Evolutionary conservation across 208 protist species (phyloP).

Genomic region (Leishmania tropica): DNA sequence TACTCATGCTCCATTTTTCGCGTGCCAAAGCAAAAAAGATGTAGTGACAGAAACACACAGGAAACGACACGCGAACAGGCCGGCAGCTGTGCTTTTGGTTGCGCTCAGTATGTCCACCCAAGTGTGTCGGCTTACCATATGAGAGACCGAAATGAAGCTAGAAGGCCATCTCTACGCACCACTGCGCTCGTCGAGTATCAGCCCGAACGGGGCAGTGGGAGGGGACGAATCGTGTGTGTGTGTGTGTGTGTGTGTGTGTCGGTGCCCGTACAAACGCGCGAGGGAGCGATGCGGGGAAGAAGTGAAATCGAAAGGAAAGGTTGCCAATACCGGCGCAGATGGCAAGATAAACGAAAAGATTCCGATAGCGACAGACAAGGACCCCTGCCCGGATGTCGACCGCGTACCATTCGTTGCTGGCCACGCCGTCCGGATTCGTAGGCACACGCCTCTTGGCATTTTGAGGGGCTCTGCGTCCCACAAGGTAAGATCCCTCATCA

Average conservation of each 20-base stretch:
- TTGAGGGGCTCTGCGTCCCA: not conserved
- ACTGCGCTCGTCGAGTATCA: not conserved
- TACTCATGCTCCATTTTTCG: not conserved
- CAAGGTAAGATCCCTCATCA: not conserved
- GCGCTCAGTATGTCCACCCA: not conserved
- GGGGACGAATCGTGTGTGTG: not conserved
- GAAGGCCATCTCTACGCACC: not conserved
- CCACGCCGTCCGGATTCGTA: not conserved
- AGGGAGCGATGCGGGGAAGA: not conserved
- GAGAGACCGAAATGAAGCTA: not conserved
- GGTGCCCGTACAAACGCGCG: not conserved
- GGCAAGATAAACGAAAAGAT: not conserved
- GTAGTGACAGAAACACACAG: not conserved
- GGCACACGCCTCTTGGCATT: not conserved
- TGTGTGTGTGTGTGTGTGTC: not conserved
- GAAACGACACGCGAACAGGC: not conserved
- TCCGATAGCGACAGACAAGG: too few relatives aligned
- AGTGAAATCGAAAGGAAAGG: not conserved
- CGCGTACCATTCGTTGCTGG: too few relatives aligned
- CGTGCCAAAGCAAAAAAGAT: not conserved
- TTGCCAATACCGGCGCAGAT: not conserved
- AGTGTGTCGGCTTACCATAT: not conserved
- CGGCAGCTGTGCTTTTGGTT: not conserved
- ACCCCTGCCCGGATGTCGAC: too few relatives aligned
- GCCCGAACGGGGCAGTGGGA: not conserved